Evolutionary conservation across 768 basidiomycete genomes (phyloP), one percentile per base, ranked within the genome.

Genomic region (Scleroderma bovista): DNA sequence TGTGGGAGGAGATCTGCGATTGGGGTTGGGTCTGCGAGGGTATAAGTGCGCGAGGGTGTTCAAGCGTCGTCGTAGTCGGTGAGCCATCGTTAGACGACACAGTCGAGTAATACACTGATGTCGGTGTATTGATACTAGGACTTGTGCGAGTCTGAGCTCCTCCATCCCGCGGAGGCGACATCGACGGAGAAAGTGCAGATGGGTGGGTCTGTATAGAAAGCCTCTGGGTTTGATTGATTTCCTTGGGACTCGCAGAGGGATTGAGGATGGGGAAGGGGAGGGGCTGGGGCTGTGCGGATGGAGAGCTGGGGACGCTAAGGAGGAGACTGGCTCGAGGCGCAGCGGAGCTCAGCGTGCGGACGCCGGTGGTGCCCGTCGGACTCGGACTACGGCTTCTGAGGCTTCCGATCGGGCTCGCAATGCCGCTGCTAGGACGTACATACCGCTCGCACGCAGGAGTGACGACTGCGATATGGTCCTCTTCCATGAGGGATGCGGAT

Each of bases 381-480:
- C 84, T 86, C 3, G 86, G 84, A 57, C 83, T 80, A 57, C 80
- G 72, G 56, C 79, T 80, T 62, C 84, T 85, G 41, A 84, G 53
- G 41, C 72, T 72, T 39, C 74, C 83, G 50, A 84, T 81, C 16
- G 84, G 84, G 47, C 81, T 83, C 0, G 80, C 78, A 50, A 86
- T 76, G 0, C 83, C 84, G 54, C 81, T 84, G 45, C 70, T 62
- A 53, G 38, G 38, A 33, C 43, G 45, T 41, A 57, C 37, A 24
- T 52, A 57, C 15, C 62, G 51, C 32, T 69, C 71, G 42, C 63
- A 66, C 1, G 69, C 67, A 20, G 83, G 84, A 0, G 83, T 74
- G 13, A 83, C 71, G n/a, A 87, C 80, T 0, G 82, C 68, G n/a
- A 88, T 74, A 10, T 79, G 65, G 51, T 80, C 80, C 40, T 73